Evolutionary conservation across 192 early-diverging fungal genomes (phyloP), one percentile per base, ranked within the genome.

Genomic region (Mycoemilia scoparia): DNA sequence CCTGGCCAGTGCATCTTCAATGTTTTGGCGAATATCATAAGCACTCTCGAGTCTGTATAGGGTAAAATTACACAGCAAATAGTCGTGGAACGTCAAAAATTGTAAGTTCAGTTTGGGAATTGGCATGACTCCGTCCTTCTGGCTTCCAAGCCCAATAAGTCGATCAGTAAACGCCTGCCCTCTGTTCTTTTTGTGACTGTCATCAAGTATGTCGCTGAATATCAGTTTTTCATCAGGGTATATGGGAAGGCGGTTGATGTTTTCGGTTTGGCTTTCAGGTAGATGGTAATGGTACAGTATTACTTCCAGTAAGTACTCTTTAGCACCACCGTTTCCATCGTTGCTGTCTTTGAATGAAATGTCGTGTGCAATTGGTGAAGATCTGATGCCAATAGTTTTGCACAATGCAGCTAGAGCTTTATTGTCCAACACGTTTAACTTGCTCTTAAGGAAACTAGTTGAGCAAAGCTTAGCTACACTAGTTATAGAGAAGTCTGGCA

Each of bases 101-200:
- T 99, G 95, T 15, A 99, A 60, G 33, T 79, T 80, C 13, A 99
- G 67, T 47, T 90, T 88, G 3, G 95, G 95, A 4, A 89, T 51
- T 1, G 81, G 68, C 10, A 71, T 37, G 21, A 27, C 30, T 9
- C n/a, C 2, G 19, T 4, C 2, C 20, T n/a, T 5, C 21, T 29
- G 15, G 17, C 8, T 16, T 17, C 11, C 14, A 16, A 17, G 22
- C 20, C 54, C 13, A 19, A 25, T 20, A 9, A 38, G 6, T 36
- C 10, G n/a, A 38, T 28, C 30, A 16, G 29, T n/a, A 5, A 74
- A 41, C 9, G 69, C 69, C n/a, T 54, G 39, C 17, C 65, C 63
- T 13, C 54, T 54, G 9, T 52, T 54, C 38, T 67, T 59, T 27
- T 71, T 79, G 45, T 83, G 75, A 3, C 74, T 67, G 39, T 84